Percentiles rank a stretch among this genome's conserved stretches.
These are phyloP conservation scores for Benincasa hispida DNA, from an alignment of 306 rosid genomes.

Conservation along the genomic window DNA sequence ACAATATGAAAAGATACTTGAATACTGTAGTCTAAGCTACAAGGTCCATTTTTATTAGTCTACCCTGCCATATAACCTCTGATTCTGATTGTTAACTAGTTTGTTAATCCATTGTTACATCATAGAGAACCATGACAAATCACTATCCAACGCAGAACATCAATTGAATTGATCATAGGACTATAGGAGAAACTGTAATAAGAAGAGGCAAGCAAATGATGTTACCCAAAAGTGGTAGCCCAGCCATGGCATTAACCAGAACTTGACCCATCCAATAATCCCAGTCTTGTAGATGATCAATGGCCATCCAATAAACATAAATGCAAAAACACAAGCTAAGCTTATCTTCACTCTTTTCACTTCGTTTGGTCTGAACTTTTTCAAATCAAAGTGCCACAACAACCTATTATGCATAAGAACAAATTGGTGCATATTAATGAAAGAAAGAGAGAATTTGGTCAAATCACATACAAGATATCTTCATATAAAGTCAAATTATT, in stretches of 20 bases:
- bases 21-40: neutral
- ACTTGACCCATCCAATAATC: conserved; percentile 88
- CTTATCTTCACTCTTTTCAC: conserved; percentile 77
- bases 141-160: neutral
- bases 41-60: neutral
- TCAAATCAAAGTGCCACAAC: conserved; percentile 66
- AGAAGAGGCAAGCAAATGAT: conserved; percentile 11
- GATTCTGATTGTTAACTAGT: neutral
- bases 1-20: neutral
- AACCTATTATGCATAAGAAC: conserved; percentile 38
- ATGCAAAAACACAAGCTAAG: conserved; percentile 84
- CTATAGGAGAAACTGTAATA: neutral
- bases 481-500: neutral
- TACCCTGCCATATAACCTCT: neutral
- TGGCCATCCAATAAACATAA: conserved; percentile 89
- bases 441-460: neutral
- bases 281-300: conserved; percentile 79
- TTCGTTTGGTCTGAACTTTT: conserved; percentile 76
- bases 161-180: neutral
- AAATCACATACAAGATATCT: neutral
- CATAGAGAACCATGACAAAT: neutral
- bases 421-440: neutral
- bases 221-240: conserved; percentile 99
- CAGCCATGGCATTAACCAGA: conserved; percentile 98
- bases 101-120: neutral